phyloP scores from a whole-genome alignment of 257 asterid species.

The Verbascum thapsus region DNA sequence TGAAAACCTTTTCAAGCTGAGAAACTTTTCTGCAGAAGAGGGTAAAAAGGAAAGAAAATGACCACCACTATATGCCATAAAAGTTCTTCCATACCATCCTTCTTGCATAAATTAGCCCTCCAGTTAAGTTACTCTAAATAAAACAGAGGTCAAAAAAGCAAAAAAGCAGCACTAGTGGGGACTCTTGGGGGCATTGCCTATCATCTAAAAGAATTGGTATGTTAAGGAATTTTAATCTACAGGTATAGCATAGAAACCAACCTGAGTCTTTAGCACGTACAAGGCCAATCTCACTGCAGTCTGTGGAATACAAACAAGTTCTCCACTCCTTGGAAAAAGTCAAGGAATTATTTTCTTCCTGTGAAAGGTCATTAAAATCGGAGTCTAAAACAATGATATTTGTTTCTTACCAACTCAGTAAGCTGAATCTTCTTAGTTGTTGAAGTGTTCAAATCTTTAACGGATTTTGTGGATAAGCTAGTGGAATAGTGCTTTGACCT shows the following conservation, averaged over 20 bases:
- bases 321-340: constrained; percentile 70
- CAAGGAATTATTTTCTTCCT: constrained; percentile 21
- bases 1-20: constrained; percentile 86
- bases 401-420: constrained; percentile 68
- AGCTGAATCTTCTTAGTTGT: constrained; percentile 64
- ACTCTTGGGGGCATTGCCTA: constrained; percentile 1
- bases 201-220: not conserved
- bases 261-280: constrained; percentile 69
- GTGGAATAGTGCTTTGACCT: constrained; percentile 57
- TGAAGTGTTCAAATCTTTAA: constrained; percentile 47
- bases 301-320: constrained; percentile 66
- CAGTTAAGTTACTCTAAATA: constrained; percentile 17
- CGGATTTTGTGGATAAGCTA: constrained; percentile 49
- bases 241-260: constrained; percentile 36
- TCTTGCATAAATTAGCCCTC: constrained; percentile 1
- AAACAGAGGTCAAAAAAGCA: constrained; percentile 14
- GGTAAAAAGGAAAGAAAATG: constrained; percentile 15
- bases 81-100: constrained; percentile 6
- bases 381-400: constrained; percentile 16
- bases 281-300: constrained; percentile 88
- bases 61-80: not conserved
- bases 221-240: not conserved
- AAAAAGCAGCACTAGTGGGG: constrained; percentile 6
- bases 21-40: constrained; percentile 61
- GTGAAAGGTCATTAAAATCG: constrained; percentile 19